Evolutionary conservation across 768 basidiomycete species (phyloP), one percentile per base, ranked within the genome.

Genomic region (Auricularia heimuer): DNA sequence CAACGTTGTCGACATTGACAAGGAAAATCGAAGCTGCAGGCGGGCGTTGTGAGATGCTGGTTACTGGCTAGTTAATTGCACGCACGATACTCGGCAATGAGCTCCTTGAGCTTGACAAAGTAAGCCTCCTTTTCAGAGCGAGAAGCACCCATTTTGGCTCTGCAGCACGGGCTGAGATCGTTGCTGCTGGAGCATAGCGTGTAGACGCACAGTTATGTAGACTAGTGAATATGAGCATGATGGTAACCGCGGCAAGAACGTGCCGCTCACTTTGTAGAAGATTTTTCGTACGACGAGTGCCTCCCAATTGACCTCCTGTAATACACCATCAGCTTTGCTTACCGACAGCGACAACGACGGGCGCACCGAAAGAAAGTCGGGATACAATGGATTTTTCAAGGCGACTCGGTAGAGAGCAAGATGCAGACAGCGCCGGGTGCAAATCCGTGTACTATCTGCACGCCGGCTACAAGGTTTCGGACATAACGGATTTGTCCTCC

Each of bases 1-100:
- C 92, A 75, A 99, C 97, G 81, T 98, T 99, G 87, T 98, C 97
- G 77, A 99, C 94, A 78, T 98, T 98, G 82, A 98, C 96, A 69
- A 98, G 73, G 84, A 99, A 98, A 80, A 99, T 93, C 66, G 96
- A 96, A 73, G 93, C 95, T 97, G 29, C 6, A 7, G 18, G 56
- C 18, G 24, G 24, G 56, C 1, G 6, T 34, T 10, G 10, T 14
- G 1, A 14, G 56, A 35, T 2, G 24, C 3, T 16, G 3, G 56
- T 24, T 14, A 7, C 24, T 7, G 7, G 6, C 29, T 21, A 14
- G 21, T 39, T 3, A 34, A 14, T n/a, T 42, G 18, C 37, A 83
- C 92, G 73, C 68, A 97, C 94, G 83, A 77, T 90, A 95, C 77
- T 90, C 87, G 77, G 84, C 80, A 71, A 99, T 82, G 72, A 98